Evolutionary conservation across 352 stramenopile species (phyloP).

Genomic region (Saprolegnia diclina): DNA sequence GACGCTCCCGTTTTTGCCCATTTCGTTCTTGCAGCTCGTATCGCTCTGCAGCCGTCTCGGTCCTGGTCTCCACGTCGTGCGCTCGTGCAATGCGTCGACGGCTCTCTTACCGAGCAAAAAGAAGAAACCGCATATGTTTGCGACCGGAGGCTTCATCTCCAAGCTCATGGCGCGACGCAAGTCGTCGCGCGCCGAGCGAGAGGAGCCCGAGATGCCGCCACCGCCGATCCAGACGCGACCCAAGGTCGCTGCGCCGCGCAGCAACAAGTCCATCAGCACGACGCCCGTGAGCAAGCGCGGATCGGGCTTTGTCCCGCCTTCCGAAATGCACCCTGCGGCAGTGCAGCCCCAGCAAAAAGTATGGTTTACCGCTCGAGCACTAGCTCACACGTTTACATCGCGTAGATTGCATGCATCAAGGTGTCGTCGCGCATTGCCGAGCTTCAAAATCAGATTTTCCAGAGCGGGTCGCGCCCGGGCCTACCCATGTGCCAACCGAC

Average conservation of each 20-base stretch:
- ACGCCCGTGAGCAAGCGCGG: slow-evolving; percentile 1
- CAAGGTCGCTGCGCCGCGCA: background rate
- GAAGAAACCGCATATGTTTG: slow-evolving; percentile 11
- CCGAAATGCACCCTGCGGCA: slow-evolving; percentile 18
- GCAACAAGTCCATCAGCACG: background rate
- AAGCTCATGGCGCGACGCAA: slow-evolving; percentile 9
- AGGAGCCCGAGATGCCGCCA: background rate
- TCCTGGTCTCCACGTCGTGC: slow-evolving; percentile 38
- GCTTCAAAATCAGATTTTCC: slow-evolving; percentile 25
- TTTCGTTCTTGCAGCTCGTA: slow-evolving; percentile 76
- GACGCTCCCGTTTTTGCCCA: slow-evolving; percentile 60
- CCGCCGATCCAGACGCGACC: background rate
- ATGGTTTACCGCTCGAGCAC: background rate
- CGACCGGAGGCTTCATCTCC: slow-evolving; percentile 9
- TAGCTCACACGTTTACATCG: background rate
- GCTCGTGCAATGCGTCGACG: slow-evolving; percentile 3
- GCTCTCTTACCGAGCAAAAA: background rate
- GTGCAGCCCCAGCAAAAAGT: slow-evolving; percentile 23
- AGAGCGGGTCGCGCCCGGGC: background rate
- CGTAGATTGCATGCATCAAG: slow-evolving; percentile 26
- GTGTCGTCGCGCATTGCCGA: slow-evolving; percentile 23
- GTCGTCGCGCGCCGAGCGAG: background rate
- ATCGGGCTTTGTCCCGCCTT: slow-evolving; percentile 9
- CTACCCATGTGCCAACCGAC: slow-evolving; percentile 21
- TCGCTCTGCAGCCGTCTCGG: slow-evolving; percentile 53